A percentile compares a stretch with the other conserved stretches of the same genome.
Evolutionary conservation across 2,329 filamentous ascomycete species (phyloP).

Genomic region (Zopfia rhizophila): DNA sequence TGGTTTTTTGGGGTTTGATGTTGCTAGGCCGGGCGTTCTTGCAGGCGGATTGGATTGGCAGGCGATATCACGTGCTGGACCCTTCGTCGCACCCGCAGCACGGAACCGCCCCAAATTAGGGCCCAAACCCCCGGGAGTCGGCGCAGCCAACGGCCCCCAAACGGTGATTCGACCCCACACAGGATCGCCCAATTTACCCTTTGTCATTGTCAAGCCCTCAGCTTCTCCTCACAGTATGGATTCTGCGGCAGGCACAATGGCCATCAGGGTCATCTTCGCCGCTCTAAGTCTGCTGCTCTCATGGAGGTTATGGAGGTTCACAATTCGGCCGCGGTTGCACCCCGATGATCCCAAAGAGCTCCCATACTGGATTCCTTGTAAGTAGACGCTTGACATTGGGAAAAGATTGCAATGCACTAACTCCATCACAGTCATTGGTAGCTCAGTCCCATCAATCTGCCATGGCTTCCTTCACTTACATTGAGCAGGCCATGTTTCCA

Average conservation of each 20-base stretch:
- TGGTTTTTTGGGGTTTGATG: too few species aligned
- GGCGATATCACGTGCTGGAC: too few species aligned
- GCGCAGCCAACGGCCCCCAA: too few species aligned
- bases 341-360: slow-evolving; percentile 32
- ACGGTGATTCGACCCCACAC: too few species aligned
- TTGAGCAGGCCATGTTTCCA: slow-evolving; percentile 10
- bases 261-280: neutral
- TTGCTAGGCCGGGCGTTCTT: too few species aligned
- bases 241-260: neutral
- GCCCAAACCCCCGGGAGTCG: too few species aligned
- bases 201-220: neutral
- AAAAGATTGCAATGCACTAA: neutral
- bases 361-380: slow-evolving; percentile 37
- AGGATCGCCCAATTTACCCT: too few species aligned
- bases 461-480: neutral
- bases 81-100: too few species aligned
- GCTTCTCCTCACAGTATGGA: neutral
- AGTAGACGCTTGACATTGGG: slow-evolving; percentile 1
- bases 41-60: too few species aligned
- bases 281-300: slow-evolving; percentile 7
- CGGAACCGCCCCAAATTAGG: too few species aligned
- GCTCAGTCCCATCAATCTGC: too few species aligned
- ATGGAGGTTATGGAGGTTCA: slow-evolving; percentile 35
- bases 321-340: slow-evolving; percentile 24
- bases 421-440: slow-evolving; percentile 1